Conservation (phyloP, 192 early-diverging fungal genomes). For the Paraglomus brasilianum region DNA sequence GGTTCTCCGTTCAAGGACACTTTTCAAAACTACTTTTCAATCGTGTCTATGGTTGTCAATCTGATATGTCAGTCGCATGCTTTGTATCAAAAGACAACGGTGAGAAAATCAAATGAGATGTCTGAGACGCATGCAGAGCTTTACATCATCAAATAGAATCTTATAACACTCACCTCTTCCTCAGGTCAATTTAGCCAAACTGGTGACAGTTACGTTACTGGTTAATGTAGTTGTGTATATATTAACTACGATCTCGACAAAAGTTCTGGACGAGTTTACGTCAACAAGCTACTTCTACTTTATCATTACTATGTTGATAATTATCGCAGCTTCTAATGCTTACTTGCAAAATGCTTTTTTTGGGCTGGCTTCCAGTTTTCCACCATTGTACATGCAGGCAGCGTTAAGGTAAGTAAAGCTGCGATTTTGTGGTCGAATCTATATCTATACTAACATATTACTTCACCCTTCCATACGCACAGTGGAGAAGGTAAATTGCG, state of each 20-base stretch:
- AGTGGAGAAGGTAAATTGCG: no score
- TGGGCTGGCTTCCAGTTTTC: constrained; percentile 68
- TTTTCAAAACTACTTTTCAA: constrained; percentile 80
- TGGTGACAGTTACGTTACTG: constrained; percentile 48
- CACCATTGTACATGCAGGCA: constrained; percentile 66
- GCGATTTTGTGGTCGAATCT: neutral
- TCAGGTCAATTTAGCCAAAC: constrained; percentile 36
- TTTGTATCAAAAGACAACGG: constrained; percentile 51
- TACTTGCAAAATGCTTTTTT: constrained; percentile 68
- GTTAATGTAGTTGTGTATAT: constrained; percentile 56
- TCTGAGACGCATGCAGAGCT: neutral
- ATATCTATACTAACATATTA: neutral
- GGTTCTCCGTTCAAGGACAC: constrained; percentile 58
- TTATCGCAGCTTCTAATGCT: constrained; percentile 60
- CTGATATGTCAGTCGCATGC: constrained; percentile 53
- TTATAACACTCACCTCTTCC: neutral
- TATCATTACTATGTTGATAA: constrained; percentile 52
- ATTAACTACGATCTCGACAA: constrained; percentile 49
- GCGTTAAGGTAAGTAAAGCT: constrained; percentile 61
- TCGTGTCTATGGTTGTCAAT: constrained; percentile 61
- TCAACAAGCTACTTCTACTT: constrained; percentile 65
- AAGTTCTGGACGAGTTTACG: constrained; percentile 41
- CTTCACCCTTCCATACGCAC: no score
- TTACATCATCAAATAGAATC: neutral
- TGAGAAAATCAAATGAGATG: constrained; percentile 27